Evolutionary conservation across 768 basidiomycete genomes (phyloP), one percentile per base, ranked within the genome.

Genomic region (Podaxis pistillaris): DNA sequence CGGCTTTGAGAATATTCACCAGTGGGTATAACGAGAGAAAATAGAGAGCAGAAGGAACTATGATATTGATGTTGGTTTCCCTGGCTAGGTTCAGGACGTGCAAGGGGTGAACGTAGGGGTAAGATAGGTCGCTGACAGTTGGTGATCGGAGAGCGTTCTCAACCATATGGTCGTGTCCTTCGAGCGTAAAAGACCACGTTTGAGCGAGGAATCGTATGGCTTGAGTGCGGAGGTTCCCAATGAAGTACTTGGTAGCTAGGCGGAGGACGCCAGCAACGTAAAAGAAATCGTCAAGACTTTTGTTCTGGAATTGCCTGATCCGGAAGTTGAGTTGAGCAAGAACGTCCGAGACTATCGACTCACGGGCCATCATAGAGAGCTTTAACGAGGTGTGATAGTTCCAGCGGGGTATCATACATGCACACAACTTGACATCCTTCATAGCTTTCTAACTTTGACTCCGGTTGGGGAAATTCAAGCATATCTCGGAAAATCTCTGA

Each of bases 21-120:
- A 87, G 73, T 4, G 79, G 78, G 65, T 87, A 86, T 12, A 85
- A 68, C 28, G 84, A 84, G n/a, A 86, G 77, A 71, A 85, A 85
- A 66, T 86, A 87, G 11, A 85, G 59, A 8, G 78, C 81, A 8
- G 83, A 79, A 2, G 85, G 85, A 38, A 85, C 60, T 52, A 86
- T 64, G 56, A 83, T 70, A 26, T 70, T 73, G 17, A 81, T 73
- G 66, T 85, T 76, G 13, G 77, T 78, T 68, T 84, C 82, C 52
- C 79, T 75, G 13, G 84, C 83, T 44, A 86, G 79, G 60, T 84
- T 83, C 57, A 86, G 77, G 37, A 85, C 79, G 65, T 83, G 83
- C 28, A 87, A 63, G 8, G 85, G 86, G 66, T 87, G 86, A 30
- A 82, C 81, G 63, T 80, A 84, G 15, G 85, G 85, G 65, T 82